phyloP scores from a whole-genome alignment of 495 filamentous ascomycete genomes.

The Neurospora sp. region DNA sequence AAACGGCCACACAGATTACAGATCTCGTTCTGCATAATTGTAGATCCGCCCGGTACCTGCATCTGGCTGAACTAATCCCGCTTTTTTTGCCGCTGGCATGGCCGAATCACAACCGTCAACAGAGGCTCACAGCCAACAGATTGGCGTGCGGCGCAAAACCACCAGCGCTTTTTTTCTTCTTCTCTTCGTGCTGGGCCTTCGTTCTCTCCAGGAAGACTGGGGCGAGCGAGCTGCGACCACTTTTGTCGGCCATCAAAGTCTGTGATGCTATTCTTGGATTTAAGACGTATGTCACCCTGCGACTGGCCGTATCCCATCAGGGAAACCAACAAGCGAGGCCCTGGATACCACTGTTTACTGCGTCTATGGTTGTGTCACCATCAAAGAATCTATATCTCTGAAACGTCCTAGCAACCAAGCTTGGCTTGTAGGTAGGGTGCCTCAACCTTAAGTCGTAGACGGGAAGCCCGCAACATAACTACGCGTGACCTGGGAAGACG shows the following conservation, averaged over 20 bases:
- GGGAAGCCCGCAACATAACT: conserved; percentile 1
- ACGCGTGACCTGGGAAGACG: background rate
- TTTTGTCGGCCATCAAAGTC: background rate
- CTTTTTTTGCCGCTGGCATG: background rate
- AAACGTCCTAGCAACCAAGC: background rate
- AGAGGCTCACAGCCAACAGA: background rate
- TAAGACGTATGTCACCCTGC: background rate
- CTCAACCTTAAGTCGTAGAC: background rate
- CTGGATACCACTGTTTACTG: background rate
- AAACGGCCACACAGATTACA: background rate
- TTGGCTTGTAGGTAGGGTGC: background rate
- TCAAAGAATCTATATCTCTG: background rate
- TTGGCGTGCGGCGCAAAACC: background rate
- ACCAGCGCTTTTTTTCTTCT: background rate
- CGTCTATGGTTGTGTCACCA: background rate
- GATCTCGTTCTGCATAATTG: background rate
- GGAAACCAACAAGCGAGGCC: background rate
- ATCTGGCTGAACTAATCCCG: background rate
- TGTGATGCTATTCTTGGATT: background rate
- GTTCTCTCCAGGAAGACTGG: background rate
- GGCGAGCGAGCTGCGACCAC: background rate
- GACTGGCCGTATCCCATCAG: background rate
- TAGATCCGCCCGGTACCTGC: background rate
- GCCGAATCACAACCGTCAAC: background rate
- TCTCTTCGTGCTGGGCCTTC: background rate